Base-by-base conservation (phyloP, 2,329 filamentous ascomycete genomes). In the Phialemoniopsis sp. region DNA sequence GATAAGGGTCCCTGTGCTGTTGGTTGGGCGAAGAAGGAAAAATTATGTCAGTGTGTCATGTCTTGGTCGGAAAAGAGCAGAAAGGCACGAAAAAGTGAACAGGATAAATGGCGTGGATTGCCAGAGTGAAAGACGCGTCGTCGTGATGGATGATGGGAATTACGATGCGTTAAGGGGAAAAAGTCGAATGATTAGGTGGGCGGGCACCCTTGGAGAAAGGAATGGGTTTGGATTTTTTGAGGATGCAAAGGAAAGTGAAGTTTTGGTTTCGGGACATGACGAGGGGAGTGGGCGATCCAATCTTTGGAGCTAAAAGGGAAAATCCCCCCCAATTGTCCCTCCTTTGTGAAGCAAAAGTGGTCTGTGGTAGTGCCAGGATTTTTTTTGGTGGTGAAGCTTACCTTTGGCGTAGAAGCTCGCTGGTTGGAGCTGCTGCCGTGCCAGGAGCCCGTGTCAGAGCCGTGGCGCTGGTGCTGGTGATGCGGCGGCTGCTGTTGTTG, bases 1-100 rank as follows among this genome's bases (percentile, higher is more conserved):
- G 58, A 60, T 76, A 77, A 26, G 67, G 56, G 48, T 78, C 75
- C 55, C 67, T 73, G 54, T 62, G 58, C 72, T 76, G 55, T 49
- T 48, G 50, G 43, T 40, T 41, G 49, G 39, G 47, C 21, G 42
- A 34, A 41, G 40, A 41, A 37, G 35, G 19, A 26, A 26, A 26
- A 26, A 26, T 10, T 6, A 26, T 26, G 21, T 26, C 21, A 26
- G 21, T 26, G 21, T 26, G 21, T 10, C 21, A 26, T 26, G 21
- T 26, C 21, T 26, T 26, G 10, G 10, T 10, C 21, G 21, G 21
- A 26, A 6, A 26, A 26, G 10, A 10, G 21, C 6, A 26, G 21
- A 26, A 10, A 26, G 21, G 10, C 10, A 10, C 21, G 10, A 26
- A 26, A 10, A 10, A 10, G 21, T 26, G 6, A 26, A 6, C 10